phyloP scores from a whole-genome alignment of 768 basidiomycete species.

The Coprinellus micaceus region DNA sequence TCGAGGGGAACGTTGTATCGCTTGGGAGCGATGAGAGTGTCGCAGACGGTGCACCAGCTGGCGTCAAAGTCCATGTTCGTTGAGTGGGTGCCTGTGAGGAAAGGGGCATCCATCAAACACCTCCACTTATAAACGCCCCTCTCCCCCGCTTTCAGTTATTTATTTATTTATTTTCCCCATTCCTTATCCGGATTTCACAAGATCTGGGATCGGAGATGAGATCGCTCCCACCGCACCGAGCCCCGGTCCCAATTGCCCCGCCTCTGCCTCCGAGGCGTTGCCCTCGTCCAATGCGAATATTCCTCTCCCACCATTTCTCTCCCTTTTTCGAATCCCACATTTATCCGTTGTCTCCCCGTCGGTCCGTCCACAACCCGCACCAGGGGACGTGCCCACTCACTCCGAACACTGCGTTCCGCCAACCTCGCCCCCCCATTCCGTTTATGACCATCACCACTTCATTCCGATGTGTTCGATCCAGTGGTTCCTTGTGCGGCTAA shows the following conservation, averaged over 20 bases:
- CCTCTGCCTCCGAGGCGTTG: constrained; percentile 21
- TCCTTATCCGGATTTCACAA: constrained; percentile 4
- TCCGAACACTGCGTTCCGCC: no score
- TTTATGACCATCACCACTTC: no score
- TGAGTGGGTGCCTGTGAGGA: constrained; percentile 12
- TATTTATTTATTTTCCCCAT: constrained; percentile 12
- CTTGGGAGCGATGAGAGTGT: constrained; percentile 77
- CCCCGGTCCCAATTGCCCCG: constrained; percentile 3
- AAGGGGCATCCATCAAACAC: constrained; percentile 7
- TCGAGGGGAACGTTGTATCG: constrained; percentile 51
- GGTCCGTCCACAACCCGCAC: not conserved
- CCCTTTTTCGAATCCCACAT: constrained; percentile 12
- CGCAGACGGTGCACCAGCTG: constrained; percentile 80
- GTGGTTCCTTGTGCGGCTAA: no score
- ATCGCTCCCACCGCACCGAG: constrained; percentile 1
- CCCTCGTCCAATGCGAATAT: constrained; percentile 17
- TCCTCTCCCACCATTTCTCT: constrained; percentile 11
- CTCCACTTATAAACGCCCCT: constrained; percentile 25
- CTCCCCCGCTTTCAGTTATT: not conserved
- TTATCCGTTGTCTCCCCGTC: constrained; percentile 16
- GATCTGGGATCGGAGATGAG: constrained; percentile 10
- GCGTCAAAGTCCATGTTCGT: constrained; percentile 53
- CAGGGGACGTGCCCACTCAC: no score
- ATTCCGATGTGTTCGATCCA: no score
- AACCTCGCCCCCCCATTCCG: no score